Base-by-base conservation (phyloP, 2,329 filamentous ascomycete species). In the Aureobasidium lini region DNA sequence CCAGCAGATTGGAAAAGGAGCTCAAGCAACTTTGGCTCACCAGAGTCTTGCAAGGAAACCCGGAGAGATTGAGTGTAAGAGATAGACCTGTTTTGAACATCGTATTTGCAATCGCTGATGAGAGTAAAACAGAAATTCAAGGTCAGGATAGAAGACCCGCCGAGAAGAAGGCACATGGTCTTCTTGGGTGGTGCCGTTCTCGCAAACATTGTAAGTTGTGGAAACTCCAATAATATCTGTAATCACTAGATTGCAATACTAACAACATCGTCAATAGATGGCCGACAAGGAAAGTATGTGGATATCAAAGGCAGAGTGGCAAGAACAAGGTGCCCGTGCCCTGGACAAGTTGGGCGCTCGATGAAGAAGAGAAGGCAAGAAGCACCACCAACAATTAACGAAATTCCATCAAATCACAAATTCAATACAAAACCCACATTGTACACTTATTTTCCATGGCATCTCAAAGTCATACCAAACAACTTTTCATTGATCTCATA, bases 241-340 rank as follows among this genome's bases (percentile, higher is more conserved):
- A 13, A 10, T 15, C 57, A 37, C 7, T 7, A 11, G 10, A 36
- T 23, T 23, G 5, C 23, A 23, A 23, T 23, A 59, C 18, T 42
- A 11, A 32, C 47, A 32, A 43, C 23, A 13, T 28, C 5, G 15
- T 1, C n/a, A 6, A 49, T 62, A 83, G 81, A 97, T 99, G 88
- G 92, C 94, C 47, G 92, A 97, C 77, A 97, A 96, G 79, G 90
- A 96, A 74, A 89, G 87, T 73, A 97, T 97, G 94, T 99, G 94
- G 94, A 92, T 99, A 70, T 89, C 88, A 67, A 96, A 96, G 81
- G 83, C 89, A 70, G 94, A 99, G 76, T 99, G 94, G 94, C 84
- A 94, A 70, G 94, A 99, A 77, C 88, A 96, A 73, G 94, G 94
- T 40, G 72, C 88, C 39, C 82, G 88, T 60, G 86, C 89, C 62